These are phyloP conservation scores for Farysia itapuensis DNA, from an alignment of 1,284 basidiomycete genomes.

Conservation along the genomic window DNA sequence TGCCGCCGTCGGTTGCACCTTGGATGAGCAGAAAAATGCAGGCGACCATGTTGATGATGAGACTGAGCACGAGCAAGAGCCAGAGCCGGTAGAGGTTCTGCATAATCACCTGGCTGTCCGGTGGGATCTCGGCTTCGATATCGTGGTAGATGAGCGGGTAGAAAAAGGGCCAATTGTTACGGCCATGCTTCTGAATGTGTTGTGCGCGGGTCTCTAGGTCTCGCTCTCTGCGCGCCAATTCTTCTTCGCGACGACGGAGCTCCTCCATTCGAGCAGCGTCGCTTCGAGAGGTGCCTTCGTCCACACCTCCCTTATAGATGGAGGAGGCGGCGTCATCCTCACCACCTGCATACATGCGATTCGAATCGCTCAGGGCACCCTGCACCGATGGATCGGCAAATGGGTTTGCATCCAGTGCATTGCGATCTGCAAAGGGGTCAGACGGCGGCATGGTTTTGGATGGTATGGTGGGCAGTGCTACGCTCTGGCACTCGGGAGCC, in stretches of 20 bases:
- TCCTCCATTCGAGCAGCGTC: constrained; percentile 66
- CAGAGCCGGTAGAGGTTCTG: constrained; percentile 68
- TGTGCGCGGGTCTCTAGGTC: constrained; percentile 68
- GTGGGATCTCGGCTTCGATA: constrained; percentile 83
- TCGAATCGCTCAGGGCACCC: constrained; percentile 43
- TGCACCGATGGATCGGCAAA: constrained; percentile 60
- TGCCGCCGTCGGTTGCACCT: constrained; percentile 74
- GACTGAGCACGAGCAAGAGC: constrained; percentile 66
- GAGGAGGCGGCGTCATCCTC: constrained; percentile 32
- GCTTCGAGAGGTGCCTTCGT: constrained; percentile 29
- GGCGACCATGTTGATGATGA: constrained; percentile 86
- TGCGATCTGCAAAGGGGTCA: constrained; percentile 53
- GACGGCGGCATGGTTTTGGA: too few species aligned
- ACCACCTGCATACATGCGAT: constrained; percentile 36
- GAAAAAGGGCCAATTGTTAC: constrained; percentile 88
- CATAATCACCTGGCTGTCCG: constrained; percentile 76
- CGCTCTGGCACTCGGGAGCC: too few species aligned
- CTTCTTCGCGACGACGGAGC: constrained; percentile 72
- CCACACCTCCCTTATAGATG: constrained; percentile 23
- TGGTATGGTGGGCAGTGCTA: too few species aligned
- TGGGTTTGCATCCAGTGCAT: constrained; percentile 57
- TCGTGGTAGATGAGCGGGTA: constrained; percentile 92
- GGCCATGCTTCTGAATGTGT: constrained; percentile 75
- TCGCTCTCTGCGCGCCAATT: constrained; percentile 75
- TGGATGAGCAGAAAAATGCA: constrained; percentile 82